Evolutionary conservation across 2,329 filamentous ascomycete genomes (phyloP).

Genomic region (Neonectria coccinea): DNA sequence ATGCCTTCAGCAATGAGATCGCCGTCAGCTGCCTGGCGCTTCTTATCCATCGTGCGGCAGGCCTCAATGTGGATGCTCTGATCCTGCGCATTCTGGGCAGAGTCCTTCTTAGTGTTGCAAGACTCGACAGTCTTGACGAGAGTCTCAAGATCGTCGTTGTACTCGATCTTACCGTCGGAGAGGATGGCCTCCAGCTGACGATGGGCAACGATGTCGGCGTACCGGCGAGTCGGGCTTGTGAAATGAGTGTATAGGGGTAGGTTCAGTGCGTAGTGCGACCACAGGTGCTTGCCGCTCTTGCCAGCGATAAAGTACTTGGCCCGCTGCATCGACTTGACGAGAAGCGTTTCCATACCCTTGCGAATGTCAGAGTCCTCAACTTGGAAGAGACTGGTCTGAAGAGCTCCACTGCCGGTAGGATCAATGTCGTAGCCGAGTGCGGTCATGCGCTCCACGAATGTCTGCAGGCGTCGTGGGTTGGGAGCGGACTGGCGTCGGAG

Average conservation of each 20-base stretch:
- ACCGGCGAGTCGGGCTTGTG: slow-evolving; percentile 93
- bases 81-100: slow-evolving; percentile 95
- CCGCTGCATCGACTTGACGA: slow-evolving; percentile 95
- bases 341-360: slow-evolving; percentile 97
- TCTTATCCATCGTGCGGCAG: slow-evolving; percentile 95
- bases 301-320: slow-evolving; percentile 94
- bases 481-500: slow-evolving; percentile 88
- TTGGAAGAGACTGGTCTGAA: slow-evolving; percentile 96
- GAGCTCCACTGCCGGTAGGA: slow-evolving; percentile 84
- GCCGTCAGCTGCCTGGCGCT: slow-evolving; percentile 84
- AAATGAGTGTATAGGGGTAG: slow-evolving; percentile 96
- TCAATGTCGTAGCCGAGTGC: slow-evolving; percentile 92
- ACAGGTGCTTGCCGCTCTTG: slow-evolving; percentile 81
- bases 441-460: slow-evolving; percentile 92
- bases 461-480: slow-evolving; percentile 88
- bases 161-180: slow-evolving; percentile 84
- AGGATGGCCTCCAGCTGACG: slow-evolving; percentile 91
- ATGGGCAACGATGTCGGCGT: slow-evolving; percentile 94
- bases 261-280: slow-evolving; percentile 92
- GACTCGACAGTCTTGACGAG: slow-evolving; percentile 93
- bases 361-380: slow-evolving; percentile 89
- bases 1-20: slow-evolving; percentile 97
- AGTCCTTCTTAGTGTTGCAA: slow-evolving; percentile 99
- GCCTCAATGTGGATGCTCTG: slow-evolving; percentile 99
- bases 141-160: slow-evolving; percentile 87